A percentile compares a stretch with the other conserved stretches of the same genome.
Evolutionary conservation across 805 yeast species (phyloP).

Genomic region (Pichia phayaonensis): DNA sequence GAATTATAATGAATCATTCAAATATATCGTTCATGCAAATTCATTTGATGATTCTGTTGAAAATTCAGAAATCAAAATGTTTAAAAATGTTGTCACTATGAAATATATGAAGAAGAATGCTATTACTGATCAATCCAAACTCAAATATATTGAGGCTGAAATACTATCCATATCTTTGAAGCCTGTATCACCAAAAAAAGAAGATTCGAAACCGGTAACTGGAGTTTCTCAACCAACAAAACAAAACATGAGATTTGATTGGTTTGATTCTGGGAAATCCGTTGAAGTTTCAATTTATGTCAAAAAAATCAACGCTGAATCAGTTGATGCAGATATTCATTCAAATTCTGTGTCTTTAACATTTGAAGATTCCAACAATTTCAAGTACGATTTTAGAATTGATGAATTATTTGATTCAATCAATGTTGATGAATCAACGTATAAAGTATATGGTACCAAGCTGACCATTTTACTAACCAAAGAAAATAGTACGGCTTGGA

Average conservation of each 20-base stretch:
- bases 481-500: neutral
- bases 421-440: constrained; percentile 36
- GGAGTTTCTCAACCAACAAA: constrained; percentile 10
- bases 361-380: constrained; percentile 41
- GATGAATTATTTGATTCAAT: constrained; percentile 49
- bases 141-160: constrained; percentile 1
- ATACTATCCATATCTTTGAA: neutral
- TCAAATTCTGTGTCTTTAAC: constrained; percentile 32
- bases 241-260: constrained; percentile 45
- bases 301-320: constrained; percentile 50
- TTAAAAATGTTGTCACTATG: constrained; percentile 35
- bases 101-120: constrained; percentile 30
- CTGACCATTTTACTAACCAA: constrained; percentile 39
- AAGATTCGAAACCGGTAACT: neutral
- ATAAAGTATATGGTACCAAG: constrained; percentile 59
- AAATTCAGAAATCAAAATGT: constrained; percentile 41
- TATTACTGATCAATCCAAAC: constrained; percentile 13
- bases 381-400: constrained; percentile 46
- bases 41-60: constrained; percentile 29
- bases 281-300: constrained; percentile 68
- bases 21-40: constrained; percentile 35
- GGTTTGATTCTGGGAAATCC: constrained; percentile 57
- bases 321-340: constrained; percentile 34
- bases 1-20: constrained; percentile 33
- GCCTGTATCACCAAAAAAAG: neutral